phyloP scores from a whole-genome alignment of 1,284 basidiomycete genomes.

The Puccinia triticina region DNA sequence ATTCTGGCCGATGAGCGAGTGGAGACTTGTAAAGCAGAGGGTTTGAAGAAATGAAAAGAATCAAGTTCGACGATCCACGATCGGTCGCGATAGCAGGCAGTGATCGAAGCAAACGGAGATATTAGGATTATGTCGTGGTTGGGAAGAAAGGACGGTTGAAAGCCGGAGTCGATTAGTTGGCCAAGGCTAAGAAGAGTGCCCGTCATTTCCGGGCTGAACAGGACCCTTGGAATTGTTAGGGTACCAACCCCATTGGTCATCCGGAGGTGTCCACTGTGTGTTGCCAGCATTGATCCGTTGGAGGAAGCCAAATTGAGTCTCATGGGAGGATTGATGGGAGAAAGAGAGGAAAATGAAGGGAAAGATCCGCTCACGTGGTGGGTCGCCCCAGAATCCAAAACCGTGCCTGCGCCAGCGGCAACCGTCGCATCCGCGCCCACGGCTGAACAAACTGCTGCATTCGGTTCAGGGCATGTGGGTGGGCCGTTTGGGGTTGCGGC shows the following conservation, averaged over 20 bases:
- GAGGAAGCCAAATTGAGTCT: slow-evolving; percentile 17
- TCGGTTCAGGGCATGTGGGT: not conserved
- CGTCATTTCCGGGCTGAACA: slow-evolving; percentile 16
- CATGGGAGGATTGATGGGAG: not conserved
- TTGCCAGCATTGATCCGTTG: not conserved
- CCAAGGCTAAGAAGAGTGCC: slow-evolving; percentile 23
- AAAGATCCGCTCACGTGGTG: slow-evolving; percentile 15
- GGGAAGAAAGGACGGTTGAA: not conserved
- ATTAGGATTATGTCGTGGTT: not conserved
- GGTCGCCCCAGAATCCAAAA: slow-evolving; percentile 28
- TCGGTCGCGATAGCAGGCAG: not conserved
- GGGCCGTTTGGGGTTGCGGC: not conserved
- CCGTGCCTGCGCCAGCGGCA: not conserved
- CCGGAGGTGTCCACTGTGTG: slow-evolving; percentile 14
- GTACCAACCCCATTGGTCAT: not conserved
- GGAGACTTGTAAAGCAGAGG: too few relatives aligned
- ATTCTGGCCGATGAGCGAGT: too few relatives aligned
- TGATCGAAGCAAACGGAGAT: not conserved
- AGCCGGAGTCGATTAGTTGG: slow-evolving; percentile 24
- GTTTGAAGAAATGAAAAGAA: too few relatives aligned
- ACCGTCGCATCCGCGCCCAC: not conserved
- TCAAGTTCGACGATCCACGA: not conserved
- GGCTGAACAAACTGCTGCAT: not conserved
- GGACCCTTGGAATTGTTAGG: not conserved
- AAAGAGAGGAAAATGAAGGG: not conserved